Percentiles rank a stretch among this genome's conserved stretches.
phyloP scores from a whole-genome alignment of 208 protist genomes.

The Crithidia brevicula region DNA sequence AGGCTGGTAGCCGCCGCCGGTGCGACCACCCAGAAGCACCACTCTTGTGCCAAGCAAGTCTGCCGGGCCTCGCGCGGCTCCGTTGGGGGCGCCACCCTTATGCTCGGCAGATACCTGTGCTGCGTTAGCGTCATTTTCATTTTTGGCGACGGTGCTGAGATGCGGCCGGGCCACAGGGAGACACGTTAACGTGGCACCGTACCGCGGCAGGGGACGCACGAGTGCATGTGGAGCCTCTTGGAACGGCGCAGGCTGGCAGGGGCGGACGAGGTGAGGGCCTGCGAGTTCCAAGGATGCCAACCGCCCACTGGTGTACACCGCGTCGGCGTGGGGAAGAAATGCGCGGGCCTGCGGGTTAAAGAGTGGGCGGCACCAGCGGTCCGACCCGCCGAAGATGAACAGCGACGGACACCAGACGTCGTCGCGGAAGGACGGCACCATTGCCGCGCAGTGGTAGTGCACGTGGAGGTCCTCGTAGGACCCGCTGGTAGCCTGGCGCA shows the following conservation, averaged over 20 bases:
- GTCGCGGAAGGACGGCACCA: slow-evolving; percentile 25
- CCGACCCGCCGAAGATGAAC: slow-evolving; percentile 53
- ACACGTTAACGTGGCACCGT: slow-evolving; percentile 53
- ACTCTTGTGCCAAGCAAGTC: slow-evolving; percentile 12
- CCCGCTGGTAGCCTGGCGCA: slow-evolving; percentile 29
- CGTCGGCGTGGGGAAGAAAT: slow-evolving; percentile 42
- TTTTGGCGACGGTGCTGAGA: no score
- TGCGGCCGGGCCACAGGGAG: slow-evolving; percentile 6
- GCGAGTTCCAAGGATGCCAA: slow-evolving; percentile 45
- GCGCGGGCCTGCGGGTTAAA: slow-evolving; percentile 39
- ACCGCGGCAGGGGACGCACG: slow-evolving; percentile 48
- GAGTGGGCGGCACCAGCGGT: slow-evolving; percentile 27
- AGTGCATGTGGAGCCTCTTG: slow-evolving; percentile 54
- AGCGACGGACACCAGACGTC: slow-evolving; percentile 31
- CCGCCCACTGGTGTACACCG: slow-evolving; percentile 16
- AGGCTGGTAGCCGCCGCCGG: slow-evolving; percentile 28
- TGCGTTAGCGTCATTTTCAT: no score
- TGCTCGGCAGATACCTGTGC: no score
- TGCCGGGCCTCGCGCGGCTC: not conserved
- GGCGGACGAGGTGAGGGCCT: slow-evolving; percentile 41
- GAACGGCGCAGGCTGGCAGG: slow-evolving; percentile 45
- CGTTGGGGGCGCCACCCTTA: no score
- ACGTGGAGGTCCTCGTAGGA: slow-evolving; percentile 46
- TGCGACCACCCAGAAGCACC: slow-evolving; percentile 34
- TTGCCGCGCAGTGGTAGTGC: slow-evolving; percentile 57